Evolutionary conservation across 2,329 filamentous ascomycete genomes (phyloP), one percentile per base, ranked within the genome.

Genomic region (Pseudogymnoascus sp.): DNA sequence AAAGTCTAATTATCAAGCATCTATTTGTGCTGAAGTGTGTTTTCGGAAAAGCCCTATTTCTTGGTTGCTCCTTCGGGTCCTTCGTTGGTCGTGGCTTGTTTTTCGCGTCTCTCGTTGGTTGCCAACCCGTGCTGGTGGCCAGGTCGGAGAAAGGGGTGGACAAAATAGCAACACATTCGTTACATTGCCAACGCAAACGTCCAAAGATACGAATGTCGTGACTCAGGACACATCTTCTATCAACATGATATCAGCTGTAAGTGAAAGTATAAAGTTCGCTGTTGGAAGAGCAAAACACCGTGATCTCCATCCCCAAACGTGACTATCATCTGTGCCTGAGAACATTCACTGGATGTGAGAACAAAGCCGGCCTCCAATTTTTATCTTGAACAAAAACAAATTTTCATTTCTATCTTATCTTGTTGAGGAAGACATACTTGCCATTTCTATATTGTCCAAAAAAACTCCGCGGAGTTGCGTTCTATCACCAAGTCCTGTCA

Each of bases 81-180:
- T 7, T 31, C 8, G 29, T 31, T 31, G 29, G 29, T 31, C 29
- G 8, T 31, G 29, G 29, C 29, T 34, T 57, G 51, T 34, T 26
- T 18, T 31, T 57, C 29, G 8, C 29, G 29, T 5, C 16, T 57
- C 26, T 57, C 51, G 51, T 57, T 57, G 51, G 51, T 14, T n/a
- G 10, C 11, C 51, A 36, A 21, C 29, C 29, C 51, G 10, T 10
- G n/a, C 12, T 57, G n/a, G 29, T 34, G n/a, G 5, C 29, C 51
- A 57, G 10, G 16, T 57, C 16, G 2, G 51, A 57, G 47, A 34
- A 18, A 57, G 29, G 34, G 51, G n/a, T 57, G 51, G 51, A 4
- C 51, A 34, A 29, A 57, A 57, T 57, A 57, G 51, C 51, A 57
- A 57, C 51, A 34, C 51, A 34, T 34, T 57, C 14, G 51, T 57